Evolutionary conservation across 2,329 filamentous ascomycete species (phyloP), one percentile per base, ranked within the genome.

Genomic region (Magnaporthales sp.): DNA sequence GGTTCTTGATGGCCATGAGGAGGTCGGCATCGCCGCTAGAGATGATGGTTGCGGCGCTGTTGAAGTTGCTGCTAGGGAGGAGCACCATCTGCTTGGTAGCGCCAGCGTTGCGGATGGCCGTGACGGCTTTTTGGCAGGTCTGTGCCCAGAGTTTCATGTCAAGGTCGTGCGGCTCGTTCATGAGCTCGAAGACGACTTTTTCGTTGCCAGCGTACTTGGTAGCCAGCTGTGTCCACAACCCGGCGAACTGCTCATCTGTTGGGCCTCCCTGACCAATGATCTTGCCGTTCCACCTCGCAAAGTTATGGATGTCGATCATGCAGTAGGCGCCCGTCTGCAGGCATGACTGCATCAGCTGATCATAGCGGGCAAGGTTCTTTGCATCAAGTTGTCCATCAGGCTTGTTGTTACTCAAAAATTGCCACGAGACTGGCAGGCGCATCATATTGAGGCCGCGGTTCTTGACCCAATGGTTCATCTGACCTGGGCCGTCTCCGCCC

Each of bases 141-240:
- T 79, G 74, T 0, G 84, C 86, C 88, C 88, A 91, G 1, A 76
- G 74, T 29, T 72, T 74, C 69, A 89, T 79, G 71, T 87, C 81
- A 66, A 85, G 75, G 65, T 86, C 83, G 73, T 89, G 86, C 7
- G 88, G 88, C 76, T 88, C 89, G 76, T 91, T 91, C 87, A 91
- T 90, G 61, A 91, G 73, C 15, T 86, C 87, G 70, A 91, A 89
- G 3, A 84, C 79, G 29, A 91, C 76, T 68, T 83, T 85, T 51
- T 79, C 73, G 64, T 86, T 76, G 6, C 72, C 71, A 26, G 79
- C 81, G 74, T 90, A 91, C 72, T 86, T 85, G 1, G 76, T 78
- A 1, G 88, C 88, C 4, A 88, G 74, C 67, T 84, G 78, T 1
- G 72, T 74, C 88, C 88, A 91, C 5, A 90, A 75, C 58, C 76